A percentile compares a stretch with the other conserved stretches of the same genome.
phyloP scores from a whole-genome alignment of 768 basidiomycete species.

The Naganishia friedmannii region DNA sequence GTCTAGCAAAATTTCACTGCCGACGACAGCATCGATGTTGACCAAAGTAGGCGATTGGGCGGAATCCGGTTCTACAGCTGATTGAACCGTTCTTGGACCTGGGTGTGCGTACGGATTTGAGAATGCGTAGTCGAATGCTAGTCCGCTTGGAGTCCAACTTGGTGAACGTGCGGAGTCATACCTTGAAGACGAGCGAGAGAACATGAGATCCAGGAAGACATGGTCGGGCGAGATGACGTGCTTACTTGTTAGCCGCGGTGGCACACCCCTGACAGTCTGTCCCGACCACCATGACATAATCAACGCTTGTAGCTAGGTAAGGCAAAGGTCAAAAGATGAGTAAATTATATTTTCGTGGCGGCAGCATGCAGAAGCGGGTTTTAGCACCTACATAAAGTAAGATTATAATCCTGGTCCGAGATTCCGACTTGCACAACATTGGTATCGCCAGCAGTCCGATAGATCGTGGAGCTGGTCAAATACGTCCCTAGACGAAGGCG shows the following conservation, averaged over 20 bases:
- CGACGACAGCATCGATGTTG: constrained; percentile 25
- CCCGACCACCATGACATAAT: constrained; percentile 42
- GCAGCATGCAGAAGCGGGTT: too few species aligned
- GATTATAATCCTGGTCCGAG: constrained; percentile 38
- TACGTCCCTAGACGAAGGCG: constrained; percentile 32
- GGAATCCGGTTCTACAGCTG: not conserved
- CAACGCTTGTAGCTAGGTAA: constrained; percentile 42
- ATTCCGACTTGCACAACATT: constrained; percentile 41
- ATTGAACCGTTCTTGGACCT: constrained; percentile 13
- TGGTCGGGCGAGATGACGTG: not conserved
- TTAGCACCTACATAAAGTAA: constrained; percentile 44
- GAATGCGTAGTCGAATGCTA: constrained; percentile 20
- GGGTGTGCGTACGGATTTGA: constrained; percentile 7
- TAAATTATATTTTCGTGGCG: too few species aligned
- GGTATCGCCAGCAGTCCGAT: constrained; percentile 39
- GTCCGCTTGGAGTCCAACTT: not conserved
- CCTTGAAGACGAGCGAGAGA: not conserved
- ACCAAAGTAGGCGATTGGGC: constrained; percentile 16
- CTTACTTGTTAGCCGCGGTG: constrained; percentile 32
- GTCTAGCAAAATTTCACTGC: constrained; percentile 31
- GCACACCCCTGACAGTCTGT: constrained; percentile 36
- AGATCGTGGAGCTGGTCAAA: constrained; percentile 41
- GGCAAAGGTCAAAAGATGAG: not conserved
- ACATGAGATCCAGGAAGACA: not conserved
- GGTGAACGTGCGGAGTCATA: not conserved